Base-by-base conservation (phyloP, 2,329 filamentous ascomycete species). In the Aureobasidium musti region DNA sequence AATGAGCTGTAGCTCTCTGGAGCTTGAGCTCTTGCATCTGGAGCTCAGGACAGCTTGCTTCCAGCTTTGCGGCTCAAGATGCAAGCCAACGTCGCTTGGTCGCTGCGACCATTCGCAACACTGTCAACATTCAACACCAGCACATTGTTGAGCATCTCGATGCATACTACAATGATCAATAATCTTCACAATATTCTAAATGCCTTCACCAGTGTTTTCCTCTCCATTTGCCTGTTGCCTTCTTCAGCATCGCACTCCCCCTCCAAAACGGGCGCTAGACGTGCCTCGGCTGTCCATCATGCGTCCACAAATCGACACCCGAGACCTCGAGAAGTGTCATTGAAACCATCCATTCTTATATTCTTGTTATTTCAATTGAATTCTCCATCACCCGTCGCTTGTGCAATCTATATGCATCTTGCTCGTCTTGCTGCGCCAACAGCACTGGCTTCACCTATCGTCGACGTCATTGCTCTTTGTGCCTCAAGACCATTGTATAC, bases 41-140 rank as follows among this genome's bases (percentile, higher is more conserved):
- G 57, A 61, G 59, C 59, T 63, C 59, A 63, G 59, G 59, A 63
- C 59, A 63, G 59, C 59, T 63, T 63, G 43, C 59, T 30, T 50
- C 54, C 43, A 63, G 28, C 19, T 63, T 39, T 52, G 59, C 59
- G 45, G 59, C 59, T 52, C 45, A 21, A 37, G 19, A 11, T 30
- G 8, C 56, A 41, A 17, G 23, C 28, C 45, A 52, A 52, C 59
- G 59, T 63, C 59, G 43, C 57, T 47, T 37, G 26, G n/a, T 49
- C 23, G 7, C 28, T 30, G 37, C n/a, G 21, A 37, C 30, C 57
- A 60, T 26, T 19, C 7, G 7, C 41, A 43, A 28, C 6, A 26
- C 17, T 60, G 3, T 47, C 19, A 60, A 1, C 37, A 26, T 19
- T 19, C n/a, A 26, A 14, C 41, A 61, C 21, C 39, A 47, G 19